phyloP scores from a whole-genome alignment of 2,329 filamentous ascomycete species.

The Colletotrichum orchidophilum region DNA sequence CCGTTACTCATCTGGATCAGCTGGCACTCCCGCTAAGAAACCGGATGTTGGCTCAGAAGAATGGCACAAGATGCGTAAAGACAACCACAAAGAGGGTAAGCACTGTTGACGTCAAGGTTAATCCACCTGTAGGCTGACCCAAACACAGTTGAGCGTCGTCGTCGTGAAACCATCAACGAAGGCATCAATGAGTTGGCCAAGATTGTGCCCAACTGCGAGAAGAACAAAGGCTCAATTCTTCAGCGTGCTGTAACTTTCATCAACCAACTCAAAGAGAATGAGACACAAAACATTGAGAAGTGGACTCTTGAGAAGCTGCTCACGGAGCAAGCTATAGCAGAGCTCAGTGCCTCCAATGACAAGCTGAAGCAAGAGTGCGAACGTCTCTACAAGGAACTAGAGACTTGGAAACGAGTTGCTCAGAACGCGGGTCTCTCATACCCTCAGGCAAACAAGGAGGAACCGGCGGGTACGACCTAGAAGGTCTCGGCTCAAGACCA shows the following conservation, averaged over 20 bases:
- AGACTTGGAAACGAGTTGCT: conserved; percentile 79
- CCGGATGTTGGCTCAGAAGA: conserved; percentile 95
- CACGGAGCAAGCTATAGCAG: conserved; percentile 87
- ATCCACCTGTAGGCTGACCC: conserved; percentile 37
- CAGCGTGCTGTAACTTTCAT: conserved; percentile 96
- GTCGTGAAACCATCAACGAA: conserved; percentile 98
- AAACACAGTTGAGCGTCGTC: conserved; percentile 85
- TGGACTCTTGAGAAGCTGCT: conserved; percentile 92
- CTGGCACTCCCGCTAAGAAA: conserved; percentile 66
- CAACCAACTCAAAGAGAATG: conserved; percentile 91
- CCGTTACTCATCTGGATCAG: conserved; percentile 46
- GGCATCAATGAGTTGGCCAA: conserved; percentile 98
- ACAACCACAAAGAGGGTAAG: conserved; percentile 98
- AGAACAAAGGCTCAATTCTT: conserved; percentile 98
- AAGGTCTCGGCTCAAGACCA: conserved; percentile 4
- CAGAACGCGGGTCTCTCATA: conserved; percentile 65
- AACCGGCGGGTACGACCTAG: conserved; percentile 32
- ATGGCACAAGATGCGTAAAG: conserved; percentile 96
- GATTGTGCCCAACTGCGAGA: conserved; percentile 96
- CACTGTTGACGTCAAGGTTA: conserved; percentile 8
- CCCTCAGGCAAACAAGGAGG: conserved; percentile 44
- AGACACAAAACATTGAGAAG: conserved; percentile 92
- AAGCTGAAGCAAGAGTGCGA: conserved; percentile 86
- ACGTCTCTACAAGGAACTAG: conserved; percentile 78
- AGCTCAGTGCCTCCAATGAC: conserved; percentile 87